Evolutionary conservation across 2,329 filamentous ascomycete species (phyloP).

Genomic region (Hirsutella minnesotensis): DNA sequence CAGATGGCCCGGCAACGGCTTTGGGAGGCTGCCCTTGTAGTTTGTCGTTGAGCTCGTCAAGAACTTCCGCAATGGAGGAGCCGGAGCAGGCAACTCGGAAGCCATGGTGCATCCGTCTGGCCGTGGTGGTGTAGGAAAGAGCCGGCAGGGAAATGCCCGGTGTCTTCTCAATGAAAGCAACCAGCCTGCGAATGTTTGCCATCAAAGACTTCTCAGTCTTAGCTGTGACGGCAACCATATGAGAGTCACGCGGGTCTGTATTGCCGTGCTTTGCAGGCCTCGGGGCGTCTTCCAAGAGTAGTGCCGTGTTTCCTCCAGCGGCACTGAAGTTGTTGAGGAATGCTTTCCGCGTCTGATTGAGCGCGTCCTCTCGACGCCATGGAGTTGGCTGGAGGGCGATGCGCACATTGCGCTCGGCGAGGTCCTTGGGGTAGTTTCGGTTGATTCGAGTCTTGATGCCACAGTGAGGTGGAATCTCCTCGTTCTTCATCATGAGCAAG

Average conservation of each 20-base stretch:
- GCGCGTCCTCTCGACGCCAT: conserved; percentile 30
- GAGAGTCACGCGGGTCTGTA: conserved; percentile 40
- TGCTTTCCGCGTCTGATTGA: conserved; percentile 29
- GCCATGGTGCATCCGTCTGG: conserved; percentile 49
- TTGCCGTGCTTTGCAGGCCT: conserved; percentile 30
- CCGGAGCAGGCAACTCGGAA: conserved; percentile 39
- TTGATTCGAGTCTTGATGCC: conserved; percentile 57
- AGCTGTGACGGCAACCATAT: conserved; percentile 47
- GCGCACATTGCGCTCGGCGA: conserved; percentile 44
- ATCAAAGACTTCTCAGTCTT: conserved; percentile 44
- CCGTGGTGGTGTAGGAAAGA: conserved; percentile 57
- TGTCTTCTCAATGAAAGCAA: conserved; percentile 39
- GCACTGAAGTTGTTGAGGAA: conserved; percentile 62
- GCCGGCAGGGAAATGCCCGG: conserved; percentile 40
- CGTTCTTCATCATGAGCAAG: conserved; percentile 41
- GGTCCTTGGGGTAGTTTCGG: conserved; percentile 43
- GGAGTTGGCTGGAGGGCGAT: conserved; percentile 43
- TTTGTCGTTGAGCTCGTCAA: neutral
- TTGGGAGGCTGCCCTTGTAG: neutral
- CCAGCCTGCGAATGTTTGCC: conserved; percentile 43
- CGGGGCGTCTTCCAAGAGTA: conserved; percentile 53
- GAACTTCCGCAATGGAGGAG: conserved; percentile 4
- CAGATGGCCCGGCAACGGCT: neutral
- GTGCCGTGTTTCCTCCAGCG: conserved; percentile 58
- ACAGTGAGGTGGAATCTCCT: conserved; percentile 50